Evolutionary conservation across 495 filamentous ascomycete genomes (phyloP), one percentile per base, ranked within the genome.

Genomic region (Aspergillus taichungensis): DNA sequence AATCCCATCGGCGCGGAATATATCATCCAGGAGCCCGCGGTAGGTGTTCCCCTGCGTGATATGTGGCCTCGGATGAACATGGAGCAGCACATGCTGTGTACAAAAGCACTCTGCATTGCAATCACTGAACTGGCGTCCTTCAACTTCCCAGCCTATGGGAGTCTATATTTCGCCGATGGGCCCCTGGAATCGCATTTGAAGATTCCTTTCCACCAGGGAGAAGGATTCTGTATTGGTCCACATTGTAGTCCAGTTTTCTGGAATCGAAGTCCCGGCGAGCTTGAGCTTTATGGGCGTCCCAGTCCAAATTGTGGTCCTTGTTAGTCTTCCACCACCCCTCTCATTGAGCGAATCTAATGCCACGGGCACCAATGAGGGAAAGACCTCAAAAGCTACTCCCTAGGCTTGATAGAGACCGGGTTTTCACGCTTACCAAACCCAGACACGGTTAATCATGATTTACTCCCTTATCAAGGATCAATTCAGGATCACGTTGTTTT

Each of bases 111-210:
- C 42, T 61, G 49, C 27, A 37, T 59, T 31, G 41, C 30, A 29
- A 53, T 68, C 2, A 55, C 60, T 55, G 42, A 69, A 34, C 57
- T 72, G 53, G 62, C 57, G 8, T 47, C 54, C 13, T 30, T 71
- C 18, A 43, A 64, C 27, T 74, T 73, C 45, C 66, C 63, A 18
- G 63, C 63, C 3, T 72, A 67, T 51, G 68, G 71, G 1, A 72
- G 68, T 51, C 32, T 72, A 27, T 72, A 60, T 35, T 55, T 56
- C 42, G 34, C 51, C 30, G 46, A 62, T 56, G 47, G 37, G 1
- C 50, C 60, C n/a, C 7, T 69, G 13, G 55, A 62, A 1, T 46
- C 51, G 38, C 0, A 37, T 1, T 41, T 30, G 6, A 65, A 66
- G 40, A 46, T 60, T 40, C 40, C 54, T 6, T 54, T 71, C 11